Evolutionary conservation across 495 filamentous ascomycete species (phyloP), one percentile per base, ranked within the genome.

Genomic region (Tetracladium marchalianum): DNA sequence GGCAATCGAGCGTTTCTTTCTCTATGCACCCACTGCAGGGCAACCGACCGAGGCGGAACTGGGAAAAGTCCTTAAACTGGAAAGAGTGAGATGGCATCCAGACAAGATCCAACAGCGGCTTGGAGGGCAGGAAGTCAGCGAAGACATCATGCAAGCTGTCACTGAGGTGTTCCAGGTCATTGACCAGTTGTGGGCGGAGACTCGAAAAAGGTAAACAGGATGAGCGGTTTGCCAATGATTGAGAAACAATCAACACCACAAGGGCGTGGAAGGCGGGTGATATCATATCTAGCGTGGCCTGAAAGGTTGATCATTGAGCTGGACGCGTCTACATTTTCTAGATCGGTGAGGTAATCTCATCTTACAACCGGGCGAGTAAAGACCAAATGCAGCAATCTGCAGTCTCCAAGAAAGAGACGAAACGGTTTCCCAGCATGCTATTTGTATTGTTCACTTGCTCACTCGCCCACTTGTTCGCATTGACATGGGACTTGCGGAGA

Each of bases 21-120:
- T 68, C 0, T 62, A 74, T 58, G 76, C 73, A 43, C 68, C 69
- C 5, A 52, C 46, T 2, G 43, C 56, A 32, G 46, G 50, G n/a
- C 51, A 52, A 9, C 52, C 51, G 8, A 55, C 58, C 2, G 46
- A 51, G 10, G 51, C 43, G 13, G 63, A 70, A 45, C 61, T 88
- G 31, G 49, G 73, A 38, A 68, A 71, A 13, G 68, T 76, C 22
- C 66, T 99, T 33, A 97, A 95, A 65, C 62, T 73, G 13, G 92
- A 99, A 67, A 76, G 92, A 33, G 79, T 97, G 9, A 68, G 88
- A 9, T 99, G 92, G 92, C 92, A 99, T 75, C 92, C 92, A 9
- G 92, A 99, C 65, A 99, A 97, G 71, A 84, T 97, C 31, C 87
- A 94, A 70, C 93, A 97, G 66, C 76, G 81, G 39, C 80, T 90